These are phyloP conservation scores for Blumeria hordei DNA, from an alignment of 2,329 filamentous ascomycete genomes.

Conservation along the genomic window DNA sequence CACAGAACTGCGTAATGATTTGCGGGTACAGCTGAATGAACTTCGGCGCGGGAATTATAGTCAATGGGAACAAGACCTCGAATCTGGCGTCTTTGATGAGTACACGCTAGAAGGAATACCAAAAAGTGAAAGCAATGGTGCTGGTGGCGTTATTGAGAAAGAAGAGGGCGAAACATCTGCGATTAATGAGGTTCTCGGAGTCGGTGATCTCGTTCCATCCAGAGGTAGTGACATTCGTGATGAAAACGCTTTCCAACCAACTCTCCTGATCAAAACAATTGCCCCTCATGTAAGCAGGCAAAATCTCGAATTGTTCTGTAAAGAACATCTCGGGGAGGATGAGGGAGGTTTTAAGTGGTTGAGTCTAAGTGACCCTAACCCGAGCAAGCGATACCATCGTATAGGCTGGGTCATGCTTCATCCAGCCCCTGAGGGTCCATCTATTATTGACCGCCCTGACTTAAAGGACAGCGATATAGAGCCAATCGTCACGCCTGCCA, in stretches of 20 bases:
- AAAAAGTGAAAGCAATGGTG: constrained; percentile 75
- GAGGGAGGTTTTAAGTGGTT: constrained; percentile 90
- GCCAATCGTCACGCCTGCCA: constrained; percentile 21
- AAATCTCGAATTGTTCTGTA: constrained; percentile 85
- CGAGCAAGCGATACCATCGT: constrained; percentile 85
- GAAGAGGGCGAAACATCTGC: constrained; percentile 88
- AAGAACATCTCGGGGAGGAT: constrained; percentile 74
- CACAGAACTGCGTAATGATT: constrained; percentile 50
- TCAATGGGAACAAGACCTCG: constrained; percentile 76
- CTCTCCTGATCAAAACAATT: constrained; percentile 91
- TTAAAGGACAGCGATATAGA: constrained; percentile 39
- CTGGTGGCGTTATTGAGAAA: constrained; percentile 67
- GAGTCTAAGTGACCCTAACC: constrained; percentile 88
- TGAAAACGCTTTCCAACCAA: constrained; percentile 69
- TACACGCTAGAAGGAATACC: constrained; percentile 86
- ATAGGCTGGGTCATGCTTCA: constrained; percentile 98
- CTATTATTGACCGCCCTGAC: constrained; percentile 46
- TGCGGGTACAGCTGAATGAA: constrained; percentile 53
- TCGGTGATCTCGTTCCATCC: constrained; percentile 70
- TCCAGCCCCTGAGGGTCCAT: constrained; percentile 41
- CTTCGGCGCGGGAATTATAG: constrained; percentile 57
- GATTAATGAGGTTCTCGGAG: constrained; percentile 75
- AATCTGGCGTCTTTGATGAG: constrained; percentile 70
- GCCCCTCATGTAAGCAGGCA: constrained; percentile 84
- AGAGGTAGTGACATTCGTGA: constrained; percentile 72